Conservation (phyloP, 129 eudicot species). For the Scalesia atractyloides region DNA sequence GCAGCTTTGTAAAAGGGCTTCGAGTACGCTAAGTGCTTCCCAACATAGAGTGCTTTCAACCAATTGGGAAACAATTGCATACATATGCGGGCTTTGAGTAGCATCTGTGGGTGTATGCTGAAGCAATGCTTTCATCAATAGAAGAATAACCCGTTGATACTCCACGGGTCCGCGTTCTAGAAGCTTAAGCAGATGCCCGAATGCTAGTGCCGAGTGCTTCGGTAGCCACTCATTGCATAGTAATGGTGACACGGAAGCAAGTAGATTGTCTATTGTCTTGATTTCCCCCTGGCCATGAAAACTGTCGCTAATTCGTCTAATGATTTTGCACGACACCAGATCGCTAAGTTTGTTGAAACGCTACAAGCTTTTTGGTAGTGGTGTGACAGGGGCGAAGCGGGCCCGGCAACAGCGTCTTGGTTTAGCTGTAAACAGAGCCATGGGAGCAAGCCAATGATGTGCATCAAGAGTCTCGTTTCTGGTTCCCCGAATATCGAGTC, state of each 20-base stretch:
- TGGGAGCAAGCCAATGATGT: conserved; percentile 87
- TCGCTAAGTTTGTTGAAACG: conserved; percentile 75
- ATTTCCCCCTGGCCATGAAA: conserved; percentile 75
- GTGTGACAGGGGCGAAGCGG: conserved; percentile 58
- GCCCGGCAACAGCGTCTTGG: conserved; percentile 63
- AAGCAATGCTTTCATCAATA: conserved; percentile 84
- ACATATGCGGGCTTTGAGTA: conserved; percentile 96
- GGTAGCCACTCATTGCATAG: conserved; percentile 94
- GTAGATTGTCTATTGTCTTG: conserved; percentile 71
- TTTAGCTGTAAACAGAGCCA: conserved; percentile 89
- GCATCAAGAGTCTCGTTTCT: conserved; percentile 91
- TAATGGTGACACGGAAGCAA: conserved; percentile 79
- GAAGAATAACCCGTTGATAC: conserved; percentile 82
- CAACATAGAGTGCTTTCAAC: conserved; percentile 95
- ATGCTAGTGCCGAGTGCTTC: conserved; percentile 85
- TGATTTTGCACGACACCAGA: conserved; percentile 83
- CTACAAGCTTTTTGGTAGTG: conserved; percentile 73
- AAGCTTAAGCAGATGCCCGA: conserved; percentile 80
- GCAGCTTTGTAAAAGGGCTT: conserved; percentile 96
- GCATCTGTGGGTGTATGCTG: conserved; percentile 95
- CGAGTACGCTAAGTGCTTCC: conserved; percentile 95
- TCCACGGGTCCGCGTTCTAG: conserved; percentile 89
- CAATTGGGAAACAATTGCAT: conserved; percentile 87
- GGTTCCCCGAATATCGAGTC: conserved; percentile 93
- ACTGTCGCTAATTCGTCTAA: conserved; percentile 84